Evolutionary conservation across 2,329 filamentous ascomycete species (phyloP).

Genomic region (Aspergillus niger): DNA sequence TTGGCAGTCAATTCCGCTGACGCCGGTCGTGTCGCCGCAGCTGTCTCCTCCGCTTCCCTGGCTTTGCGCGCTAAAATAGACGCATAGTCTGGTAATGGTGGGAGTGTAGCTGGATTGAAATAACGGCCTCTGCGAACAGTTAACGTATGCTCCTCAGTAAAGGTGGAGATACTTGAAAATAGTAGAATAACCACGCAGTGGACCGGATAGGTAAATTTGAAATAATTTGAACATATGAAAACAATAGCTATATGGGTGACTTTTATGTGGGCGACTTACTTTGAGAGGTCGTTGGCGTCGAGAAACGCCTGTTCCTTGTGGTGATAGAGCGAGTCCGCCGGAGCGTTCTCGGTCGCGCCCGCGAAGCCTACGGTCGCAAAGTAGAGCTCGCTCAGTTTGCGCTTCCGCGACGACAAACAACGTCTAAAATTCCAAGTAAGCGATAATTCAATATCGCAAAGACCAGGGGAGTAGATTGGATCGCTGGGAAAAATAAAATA

Average conservation of each 20-base stretch:
- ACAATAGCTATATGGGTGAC: conserved; percentile 5
- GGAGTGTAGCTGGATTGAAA: conserved; percentile 59
- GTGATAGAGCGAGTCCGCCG: conserved; percentile 55
- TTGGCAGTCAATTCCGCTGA: conserved; percentile 41
- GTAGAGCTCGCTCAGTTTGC: conserved; percentile 87
- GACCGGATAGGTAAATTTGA: conserved; percentile 1
- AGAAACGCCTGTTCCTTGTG: conserved; percentile 57
- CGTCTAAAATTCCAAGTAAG: conserved; percentile 47
- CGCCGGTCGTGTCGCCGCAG: conserved; percentile 32
- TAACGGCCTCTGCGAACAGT: conserved; percentile 48
- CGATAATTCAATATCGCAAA: conserved; percentile 30
- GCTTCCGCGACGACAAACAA: conserved; percentile 78
- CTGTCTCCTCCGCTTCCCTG: conserved; percentile 28
- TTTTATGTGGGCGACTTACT: conserved; percentile 48
- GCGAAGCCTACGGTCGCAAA: conserved; percentile 68
- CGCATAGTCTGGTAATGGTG: conserved; percentile 40
- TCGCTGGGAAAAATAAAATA: conserved; percentile 39
- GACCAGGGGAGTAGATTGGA: conserved; percentile 20
- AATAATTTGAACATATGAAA: neutral
- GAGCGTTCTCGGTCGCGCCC: conserved; percentile 55
- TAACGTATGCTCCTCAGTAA: conserved; percentile 27
- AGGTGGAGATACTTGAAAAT: neutral
- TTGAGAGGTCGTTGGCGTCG: conserved; percentile 59
- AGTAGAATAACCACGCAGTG: neutral
- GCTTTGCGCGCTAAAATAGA: conserved; percentile 33